These are phyloP conservation scores for Nicotiana tomentosiformis DNA, from an alignment of 257 asterid species.

Conservation along the genomic window DNA sequence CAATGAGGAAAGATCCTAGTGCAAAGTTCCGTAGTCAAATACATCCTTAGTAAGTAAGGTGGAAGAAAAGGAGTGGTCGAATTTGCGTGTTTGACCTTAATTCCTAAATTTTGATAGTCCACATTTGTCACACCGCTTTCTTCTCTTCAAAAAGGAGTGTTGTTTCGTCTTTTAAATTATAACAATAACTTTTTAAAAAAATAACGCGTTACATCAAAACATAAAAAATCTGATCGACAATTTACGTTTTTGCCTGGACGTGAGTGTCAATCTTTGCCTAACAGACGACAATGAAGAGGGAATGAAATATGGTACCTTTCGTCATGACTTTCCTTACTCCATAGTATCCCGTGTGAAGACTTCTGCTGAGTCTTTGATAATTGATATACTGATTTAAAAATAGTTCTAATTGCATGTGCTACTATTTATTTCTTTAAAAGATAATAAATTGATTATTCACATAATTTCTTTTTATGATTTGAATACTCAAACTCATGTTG, in stretches of 20 bases:
- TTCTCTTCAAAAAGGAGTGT: neutral
- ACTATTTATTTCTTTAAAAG: no score
- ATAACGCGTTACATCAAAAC: neutral
- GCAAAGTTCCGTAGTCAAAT: constrained; percentile 1
- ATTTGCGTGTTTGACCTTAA: constrained; percentile 1
- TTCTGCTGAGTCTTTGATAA: no score
- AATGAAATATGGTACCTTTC: neutral
- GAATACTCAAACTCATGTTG: no score
- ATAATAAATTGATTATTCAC: no score
- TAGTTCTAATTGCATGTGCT: no score
- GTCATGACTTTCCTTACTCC: no score
- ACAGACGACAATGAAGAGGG: neutral
- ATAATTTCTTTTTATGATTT: no score
- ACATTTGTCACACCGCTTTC: neutral
- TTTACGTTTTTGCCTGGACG: neutral
- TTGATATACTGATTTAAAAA: no score
- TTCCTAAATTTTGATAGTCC: neutral
- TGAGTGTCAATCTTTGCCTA: neutral
- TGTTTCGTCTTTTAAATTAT: neutral
- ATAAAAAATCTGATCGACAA: neutral
- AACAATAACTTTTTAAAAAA: neutral
- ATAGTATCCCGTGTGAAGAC: no score
- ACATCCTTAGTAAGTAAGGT: neutral
- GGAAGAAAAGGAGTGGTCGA: neutral
- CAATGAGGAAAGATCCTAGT: neutral